Percentiles rank a stretch among this genome's conserved stretches.
Conservation (phyloP, 306 rosid species). For the Senna tora region DNA sequence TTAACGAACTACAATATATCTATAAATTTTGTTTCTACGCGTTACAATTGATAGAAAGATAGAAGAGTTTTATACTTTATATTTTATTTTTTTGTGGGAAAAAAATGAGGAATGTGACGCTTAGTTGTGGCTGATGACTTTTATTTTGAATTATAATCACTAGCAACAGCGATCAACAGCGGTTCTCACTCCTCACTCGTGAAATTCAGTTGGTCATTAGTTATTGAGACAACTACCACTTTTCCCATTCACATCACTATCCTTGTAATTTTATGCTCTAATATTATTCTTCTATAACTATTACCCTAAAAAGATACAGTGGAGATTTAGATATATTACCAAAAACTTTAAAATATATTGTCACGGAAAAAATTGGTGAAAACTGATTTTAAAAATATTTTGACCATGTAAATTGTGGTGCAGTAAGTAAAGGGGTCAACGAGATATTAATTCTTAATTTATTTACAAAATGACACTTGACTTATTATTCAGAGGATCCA, state of each 20-base stretch:
- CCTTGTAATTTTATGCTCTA: neutral
- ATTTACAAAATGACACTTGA: too few relatives aligned
- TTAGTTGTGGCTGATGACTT: neutral
- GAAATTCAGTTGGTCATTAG: conserved; percentile 41
- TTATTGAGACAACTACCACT: conserved; percentile 18
- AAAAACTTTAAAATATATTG: neutral
- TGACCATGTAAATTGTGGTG: too few relatives aligned
- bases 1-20: too few relatives aligned
- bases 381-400: neutral
- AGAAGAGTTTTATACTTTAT: too few relatives aligned
- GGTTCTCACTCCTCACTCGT: conserved; percentile 41
- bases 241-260: neutral
- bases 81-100: too few relatives aligned
- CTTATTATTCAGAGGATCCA: too few relatives aligned
- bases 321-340: neutral
- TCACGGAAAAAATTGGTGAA: neutral
- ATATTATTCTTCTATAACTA: too few relatives aligned
- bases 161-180: neutral
- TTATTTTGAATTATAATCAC: neutral
- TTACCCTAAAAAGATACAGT: neutral
- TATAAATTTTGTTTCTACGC: too few relatives aligned
- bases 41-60: too few relatives aligned
- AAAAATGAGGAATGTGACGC: too few relatives aligned
- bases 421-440: too few relatives aligned
- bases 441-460: too few relatives aligned